Conservation (phyloP, 1,284 basidiomycete species). For the Ustilago bromivora region DNA sequence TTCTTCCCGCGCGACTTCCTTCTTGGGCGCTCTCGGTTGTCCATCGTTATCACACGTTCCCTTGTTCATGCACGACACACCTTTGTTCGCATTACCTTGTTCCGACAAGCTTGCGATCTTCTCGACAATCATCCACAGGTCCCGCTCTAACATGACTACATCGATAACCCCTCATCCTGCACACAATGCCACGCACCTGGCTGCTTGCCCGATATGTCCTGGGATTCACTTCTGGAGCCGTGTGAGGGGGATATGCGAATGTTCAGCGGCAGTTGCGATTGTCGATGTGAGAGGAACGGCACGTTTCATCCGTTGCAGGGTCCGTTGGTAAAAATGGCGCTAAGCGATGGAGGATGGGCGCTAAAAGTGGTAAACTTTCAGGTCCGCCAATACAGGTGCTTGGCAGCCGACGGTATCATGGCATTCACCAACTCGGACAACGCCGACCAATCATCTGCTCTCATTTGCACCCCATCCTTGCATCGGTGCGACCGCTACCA, state of each 20-base stretch:
- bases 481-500: background rate
- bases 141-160: background rate
- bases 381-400: conserved; percentile 22
- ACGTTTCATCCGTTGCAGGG: conserved; percentile 19
- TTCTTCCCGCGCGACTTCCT: conserved; percentile 21
- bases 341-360: conserved; percentile 9
- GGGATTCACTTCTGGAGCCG: no score
- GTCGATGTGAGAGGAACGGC: conserved; percentile 4
- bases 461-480: background rate
- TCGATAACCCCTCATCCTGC: no score
- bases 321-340: conserved; percentile 2
- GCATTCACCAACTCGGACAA: conserved; percentile 24
- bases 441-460: conserved; percentile 37
- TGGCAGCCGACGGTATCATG: conserved; percentile 31
- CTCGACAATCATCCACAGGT: background rate
- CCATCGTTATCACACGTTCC: conserved; percentile 46
- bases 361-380: conserved; percentile 14
- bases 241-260: background rate
- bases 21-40: conserved; percentile 36
- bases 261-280: background rate
- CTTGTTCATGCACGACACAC: conserved; percentile 9
- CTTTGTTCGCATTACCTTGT: no score
- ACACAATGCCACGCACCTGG: no score
- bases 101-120: background rate
- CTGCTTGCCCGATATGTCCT: no score